Evolutionary conservation across 805 yeast genomes (phyloP), one percentile per base, ranked within the genome.

Genomic region (Ascoidea tarda): DNA sequence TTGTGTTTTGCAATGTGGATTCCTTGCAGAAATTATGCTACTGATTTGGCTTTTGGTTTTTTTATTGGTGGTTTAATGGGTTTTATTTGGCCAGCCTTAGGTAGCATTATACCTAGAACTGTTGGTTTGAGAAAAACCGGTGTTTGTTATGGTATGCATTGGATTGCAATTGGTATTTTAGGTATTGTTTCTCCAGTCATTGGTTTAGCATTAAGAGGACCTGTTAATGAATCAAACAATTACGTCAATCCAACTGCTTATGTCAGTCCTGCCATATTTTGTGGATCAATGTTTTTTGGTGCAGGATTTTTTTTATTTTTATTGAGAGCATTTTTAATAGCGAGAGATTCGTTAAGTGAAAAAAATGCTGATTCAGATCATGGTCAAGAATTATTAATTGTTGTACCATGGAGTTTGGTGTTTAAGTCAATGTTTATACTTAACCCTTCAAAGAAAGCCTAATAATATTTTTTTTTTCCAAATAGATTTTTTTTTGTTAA

Each of bases 41-140:
- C 83, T 1, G 76, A 79, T 0, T 59, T 79, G 5, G 72, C 66
- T 0, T 76, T 80, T 60, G 77, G 78, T 0, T 38, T 81, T 14
- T 55, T 81, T 5, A 70, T 67, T 57, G 88, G 88, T 45, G 66
- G 71, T 0, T 51, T 76, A 38, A 81, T 81, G 82, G 87, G 87
- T 2, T 68, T 79, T 8, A 67, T 81, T 47, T 82, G 79, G 76
- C 75, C 81, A 4, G 72, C 78, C 3, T 57, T 74, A 55, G 75
- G 81, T 0, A 72, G 84, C 3, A 66, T 78, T 32, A 62, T 72
- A 1, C 74, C 82, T 1, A 63, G 79, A 50, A 65, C 80, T 32
- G 75, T 75, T 16, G 87, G 87, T 0, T 62, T 81, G 33, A 62
- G 69, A 46, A 77, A 75, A 57, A 63, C 80, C 60, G 75, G 75